phyloP scores from a whole-genome alignment of 1,139 yeast genomes.

The Saccharomyces uvarum region DNA sequence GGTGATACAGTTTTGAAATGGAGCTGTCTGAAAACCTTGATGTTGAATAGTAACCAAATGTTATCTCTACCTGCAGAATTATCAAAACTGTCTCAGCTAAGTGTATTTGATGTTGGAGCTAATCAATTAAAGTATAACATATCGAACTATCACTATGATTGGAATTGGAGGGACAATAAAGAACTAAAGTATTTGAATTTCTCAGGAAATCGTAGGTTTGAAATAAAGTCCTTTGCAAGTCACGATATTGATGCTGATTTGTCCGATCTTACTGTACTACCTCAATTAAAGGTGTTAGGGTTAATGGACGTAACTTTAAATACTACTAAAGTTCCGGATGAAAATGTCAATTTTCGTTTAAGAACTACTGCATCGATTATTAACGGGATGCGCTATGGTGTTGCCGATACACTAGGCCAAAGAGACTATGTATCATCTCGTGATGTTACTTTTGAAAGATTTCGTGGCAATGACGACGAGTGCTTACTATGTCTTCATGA shows the following conservation, averaged over 20 bases:
- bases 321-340: constrained; percentile 79
- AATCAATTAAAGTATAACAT: constrained; percentile 86
- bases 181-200: constrained; percentile 75
- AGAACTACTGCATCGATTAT: constrained; percentile 87
- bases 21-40: constrained; percentile 51
- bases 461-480: constrained; percentile 71
- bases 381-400: constrained; percentile 77
- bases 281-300: constrained; percentile 68
- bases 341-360: constrained; percentile 71
- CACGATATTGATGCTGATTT: constrained; percentile 37
- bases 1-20: constrained; percentile 73
- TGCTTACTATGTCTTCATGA: constrained; percentile 78
- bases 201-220: constrained; percentile 87
- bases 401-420: constrained; percentile 77
- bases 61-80: constrained; percentile 86
- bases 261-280: constrained; percentile 71
- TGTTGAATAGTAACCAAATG: constrained; percentile 75
- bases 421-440: constrained; percentile 62
- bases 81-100: constrained; percentile 56
- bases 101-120: constrained; percentile 82
- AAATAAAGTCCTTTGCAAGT: constrained; percentile 49
- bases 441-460: constrained; percentile 81
- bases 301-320: constrained; percentile 93
- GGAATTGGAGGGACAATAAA: constrained; percentile 92
- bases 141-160: constrained; percentile 90